A percentile compares a stretch with the other conserved stretches of the same genome.
These are phyloP conservation scores for Fusarium sp. DNA, from an alignment of 2,329 filamentous ascomycete species.

Conservation along the genomic window DNA sequence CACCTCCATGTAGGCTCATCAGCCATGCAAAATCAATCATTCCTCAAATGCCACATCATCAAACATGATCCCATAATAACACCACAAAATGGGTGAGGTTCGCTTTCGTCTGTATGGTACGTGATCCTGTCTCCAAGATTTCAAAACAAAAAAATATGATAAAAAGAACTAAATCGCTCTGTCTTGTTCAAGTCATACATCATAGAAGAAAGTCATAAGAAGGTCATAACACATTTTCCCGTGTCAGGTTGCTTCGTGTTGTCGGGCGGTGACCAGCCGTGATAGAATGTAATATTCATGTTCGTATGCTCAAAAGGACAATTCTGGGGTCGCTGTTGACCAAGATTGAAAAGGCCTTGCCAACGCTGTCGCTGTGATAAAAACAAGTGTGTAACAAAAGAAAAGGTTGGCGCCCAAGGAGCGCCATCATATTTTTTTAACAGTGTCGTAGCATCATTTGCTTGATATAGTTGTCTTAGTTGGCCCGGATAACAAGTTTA, in stretches of 20 bases:
- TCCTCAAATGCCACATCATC: constrained; percentile 49
- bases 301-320: constrained; percentile 47
- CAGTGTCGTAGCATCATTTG: constrained; percentile 32
- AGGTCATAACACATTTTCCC: constrained; percentile 54
- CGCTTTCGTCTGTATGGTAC: constrained; percentile 45
- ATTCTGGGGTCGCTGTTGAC: constrained; percentile 48
- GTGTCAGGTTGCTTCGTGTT: constrained; percentile 51
- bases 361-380: constrained; percentile 61
- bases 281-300: constrained; percentile 49
- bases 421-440: constrained; percentile 33
- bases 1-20: constrained; percentile 45
- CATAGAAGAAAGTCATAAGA: constrained; percentile 56
- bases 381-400: constrained; percentile 49
- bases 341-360: constrained; percentile 54
- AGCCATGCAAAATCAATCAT: constrained; percentile 48
- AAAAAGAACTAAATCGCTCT: constrained; percentile 48
- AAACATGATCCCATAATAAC: constrained; percentile 51
- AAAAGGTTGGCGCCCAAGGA: constrained; percentile 39
- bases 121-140: constrained; percentile 32
- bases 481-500: constrained; percentile 94
- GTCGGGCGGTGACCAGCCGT: constrained; percentile 52
- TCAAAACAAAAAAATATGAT: constrained; percentile 44
- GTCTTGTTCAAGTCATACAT: constrained; percentile 60
- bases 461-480: constrained; percentile 62
- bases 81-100: constrained; percentile 39